Percentiles rank a stretch among this genome's conserved stretches.
These are phyloP conservation scores for Fusarium papillatum DNA, from an alignment of 2,329 filamentous ascomycete genomes.

Conservation along the genomic window DNA sequence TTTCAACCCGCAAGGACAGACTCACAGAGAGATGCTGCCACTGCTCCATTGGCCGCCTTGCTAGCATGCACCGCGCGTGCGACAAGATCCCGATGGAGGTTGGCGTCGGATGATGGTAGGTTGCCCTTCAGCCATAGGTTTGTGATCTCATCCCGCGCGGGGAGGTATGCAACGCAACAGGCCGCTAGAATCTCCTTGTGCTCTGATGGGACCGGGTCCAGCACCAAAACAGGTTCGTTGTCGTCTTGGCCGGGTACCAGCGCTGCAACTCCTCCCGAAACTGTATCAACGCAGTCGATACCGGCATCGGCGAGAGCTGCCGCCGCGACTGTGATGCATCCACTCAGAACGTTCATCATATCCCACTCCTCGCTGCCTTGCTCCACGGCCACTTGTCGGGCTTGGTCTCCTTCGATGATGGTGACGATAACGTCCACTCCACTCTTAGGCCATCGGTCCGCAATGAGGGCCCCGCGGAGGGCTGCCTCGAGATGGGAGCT, in stretches of 20 bases:
- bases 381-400: slow-evolving; percentile 65
- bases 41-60: slow-evolving; percentile 50
- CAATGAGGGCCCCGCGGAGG: slow-evolving; percentile 89
- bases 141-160: slow-evolving; percentile 89
- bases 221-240: slow-evolving; percentile 65
- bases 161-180: slow-evolving; percentile 92
- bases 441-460: slow-evolving; percentile 98
- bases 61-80: slow-evolving; percentile 57
- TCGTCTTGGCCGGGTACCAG: slow-evolving; percentile 65
- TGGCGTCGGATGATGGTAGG: slow-evolving; percentile 56
- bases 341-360: slow-evolving; percentile 90
- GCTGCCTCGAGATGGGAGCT: slow-evolving; percentile 93
- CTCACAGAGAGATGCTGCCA: slow-evolving; percentile 52
- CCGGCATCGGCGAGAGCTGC: slow-evolving; percentile 94
- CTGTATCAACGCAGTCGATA: slow-evolving; percentile 94
- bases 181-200: slow-evolving; percentile 83
- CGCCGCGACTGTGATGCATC: slow-evolving; percentile 93
- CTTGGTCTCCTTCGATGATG: slow-evolving; percentile 93
- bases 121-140: slow-evolving; percentile 93
- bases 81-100: slow-evolving; percentile 51
- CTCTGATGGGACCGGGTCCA: slow-evolving; percentile 88
- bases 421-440: slow-evolving; percentile 96
- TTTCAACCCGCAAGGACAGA: slow-evolving; percentile 43
- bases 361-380: slow-evolving; percentile 80
- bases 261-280: slow-evolving; percentile 91